These are phyloP conservation scores for Nymphaea thermarum DNA, from an alignment of 164 flowering plant genomes.

Conservation along the genomic window DNA sequence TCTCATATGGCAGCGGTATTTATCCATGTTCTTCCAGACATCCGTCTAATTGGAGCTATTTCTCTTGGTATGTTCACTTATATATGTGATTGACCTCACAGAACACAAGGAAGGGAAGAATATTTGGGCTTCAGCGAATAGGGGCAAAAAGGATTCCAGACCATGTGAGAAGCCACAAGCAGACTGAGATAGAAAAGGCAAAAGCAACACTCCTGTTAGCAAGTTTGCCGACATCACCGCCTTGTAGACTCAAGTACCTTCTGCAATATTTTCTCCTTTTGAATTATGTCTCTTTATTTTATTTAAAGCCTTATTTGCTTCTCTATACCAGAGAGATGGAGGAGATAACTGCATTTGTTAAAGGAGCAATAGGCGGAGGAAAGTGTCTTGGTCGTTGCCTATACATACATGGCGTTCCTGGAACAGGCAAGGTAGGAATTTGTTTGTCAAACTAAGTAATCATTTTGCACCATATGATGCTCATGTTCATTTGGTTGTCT, in stretches of 20 bases:
- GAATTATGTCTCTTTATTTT: neutral
- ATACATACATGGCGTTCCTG: constrained; percentile 98
- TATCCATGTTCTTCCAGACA: neutral
- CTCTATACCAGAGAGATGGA: constrained; percentile 69
- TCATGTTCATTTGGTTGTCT: neutral
- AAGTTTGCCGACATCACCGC: constrained; percentile 71
- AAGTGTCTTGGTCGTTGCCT: constrained; percentile 92
- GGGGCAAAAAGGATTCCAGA: constrained; percentile 81
- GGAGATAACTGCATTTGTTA: constrained; percentile 75
- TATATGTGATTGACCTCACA: constrained; percentile 12
- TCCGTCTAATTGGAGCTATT: neutral
- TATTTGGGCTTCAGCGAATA: constrained; percentile 77
- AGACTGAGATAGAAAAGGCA: constrained; percentile 81
- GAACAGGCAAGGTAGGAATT: constrained; percentile 82
- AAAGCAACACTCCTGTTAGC: constrained; percentile 68
- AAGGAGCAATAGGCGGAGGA: constrained; percentile 70
- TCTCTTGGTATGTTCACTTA: neutral
- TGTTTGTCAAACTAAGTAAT: neutral
- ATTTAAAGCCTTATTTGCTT: neutral
- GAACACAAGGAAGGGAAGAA: constrained; percentile 69
- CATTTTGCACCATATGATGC: neutral
- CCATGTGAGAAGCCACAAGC: constrained; percentile 74
- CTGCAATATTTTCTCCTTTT: neutral
- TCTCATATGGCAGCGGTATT: constrained; percentile 55
- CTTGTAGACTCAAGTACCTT: constrained; percentile 83